phyloP scores from a whole-genome alignment of 129 eudicot species.

The Tagetes erecta region DNA sequence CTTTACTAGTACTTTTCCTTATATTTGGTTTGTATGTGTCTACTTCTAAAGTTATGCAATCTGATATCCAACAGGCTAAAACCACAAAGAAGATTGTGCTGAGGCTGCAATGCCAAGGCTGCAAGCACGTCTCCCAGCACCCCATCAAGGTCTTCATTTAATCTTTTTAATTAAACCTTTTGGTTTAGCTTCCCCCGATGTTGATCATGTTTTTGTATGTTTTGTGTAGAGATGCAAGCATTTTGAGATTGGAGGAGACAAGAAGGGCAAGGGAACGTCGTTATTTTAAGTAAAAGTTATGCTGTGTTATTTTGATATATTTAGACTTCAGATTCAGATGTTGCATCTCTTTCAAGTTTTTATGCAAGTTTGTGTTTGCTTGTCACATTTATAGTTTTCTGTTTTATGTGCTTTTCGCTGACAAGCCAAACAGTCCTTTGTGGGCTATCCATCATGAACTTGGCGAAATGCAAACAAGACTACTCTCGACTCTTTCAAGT shows the following conservation, averaged over 20 bases:
- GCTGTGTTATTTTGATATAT: neutral
- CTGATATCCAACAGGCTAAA: conserved; percentile 43
- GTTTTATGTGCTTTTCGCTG: neutral
- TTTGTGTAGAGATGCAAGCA: conserved; percentile 62
- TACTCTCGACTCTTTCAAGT: too few relatives aligned
- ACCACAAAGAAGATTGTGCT: conserved; percentile 66
- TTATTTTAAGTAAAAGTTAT: conserved; percentile 35
- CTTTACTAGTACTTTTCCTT: too few relatives aligned
- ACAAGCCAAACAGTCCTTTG: too few relatives aligned
- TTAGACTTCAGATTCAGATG: neutral
- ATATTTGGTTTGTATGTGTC: neutral
- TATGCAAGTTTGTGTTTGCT: conserved; percentile 18
- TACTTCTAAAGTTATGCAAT: neutral
- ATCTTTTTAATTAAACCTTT: neutral
- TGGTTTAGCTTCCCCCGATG: neutral
- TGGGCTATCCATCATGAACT: too few relatives aligned
- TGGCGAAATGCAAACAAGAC: too few relatives aligned
- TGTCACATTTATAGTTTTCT: conserved; percentile 1
- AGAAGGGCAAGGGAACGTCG: conserved; percentile 75
- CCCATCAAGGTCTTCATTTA: conserved; percentile 47
- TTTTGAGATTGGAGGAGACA: conserved; percentile 71
- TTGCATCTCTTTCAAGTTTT: conserved; percentile 11
- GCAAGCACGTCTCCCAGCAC: conserved; percentile 69
- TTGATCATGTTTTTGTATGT: conserved; percentile 2
- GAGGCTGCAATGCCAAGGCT: conserved; percentile 65